Evolutionary conservation across 2,329 filamentous ascomycete genomes (phyloP).

Genomic region (Arthroderma uncinatum): DNA sequence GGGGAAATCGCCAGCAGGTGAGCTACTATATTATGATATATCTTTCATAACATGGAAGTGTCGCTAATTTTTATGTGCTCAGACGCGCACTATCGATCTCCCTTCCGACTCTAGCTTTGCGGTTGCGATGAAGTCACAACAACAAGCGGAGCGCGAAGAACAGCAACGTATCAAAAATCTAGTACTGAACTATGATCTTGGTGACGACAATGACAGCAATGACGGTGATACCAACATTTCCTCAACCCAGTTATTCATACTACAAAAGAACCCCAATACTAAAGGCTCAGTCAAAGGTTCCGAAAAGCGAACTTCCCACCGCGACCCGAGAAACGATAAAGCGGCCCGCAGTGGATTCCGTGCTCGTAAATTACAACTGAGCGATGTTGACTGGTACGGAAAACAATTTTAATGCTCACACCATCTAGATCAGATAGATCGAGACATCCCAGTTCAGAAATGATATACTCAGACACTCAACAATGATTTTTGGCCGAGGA

Average conservation of each 20-base stretch:
- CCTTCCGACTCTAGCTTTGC: slow-evolving; percentile 84
- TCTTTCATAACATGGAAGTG: background rate
- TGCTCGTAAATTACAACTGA: slow-evolving; percentile 81
- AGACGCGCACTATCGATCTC: slow-evolving; percentile 85
- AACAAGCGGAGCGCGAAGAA: slow-evolving; percentile 88
- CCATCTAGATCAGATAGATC: background rate
- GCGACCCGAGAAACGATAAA: slow-evolving; percentile 42
- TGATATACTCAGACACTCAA: background rate
- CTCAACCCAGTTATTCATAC: slow-evolving; percentile 20
- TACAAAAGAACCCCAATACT: slow-evolving; percentile 24
- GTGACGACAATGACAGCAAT: slow-evolving; percentile 63
- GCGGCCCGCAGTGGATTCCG: slow-evolving; percentile 62
- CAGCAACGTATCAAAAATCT: slow-evolving; percentile 98
- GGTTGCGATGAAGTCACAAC: slow-evolving; percentile 88
- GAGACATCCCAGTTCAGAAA: background rate
- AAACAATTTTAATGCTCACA: background rate
- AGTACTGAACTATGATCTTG: slow-evolving; percentile 89
- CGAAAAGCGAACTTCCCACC: slow-evolving; percentile 34
- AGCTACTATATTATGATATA: slow-evolving; percentile 14
- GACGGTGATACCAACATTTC: slow-evolving; percentile 54
- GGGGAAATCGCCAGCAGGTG: slow-evolving; percentile 88
- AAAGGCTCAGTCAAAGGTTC: slow-evolving; percentile 26
- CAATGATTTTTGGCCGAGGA: background rate
- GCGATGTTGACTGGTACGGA: slow-evolving; percentile 89
- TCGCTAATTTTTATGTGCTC: slow-evolving; percentile 6